Evolutionary conservation across 768 basidiomycete genomes (phyloP).

Genomic region (Mycena chlorophos): DNA sequence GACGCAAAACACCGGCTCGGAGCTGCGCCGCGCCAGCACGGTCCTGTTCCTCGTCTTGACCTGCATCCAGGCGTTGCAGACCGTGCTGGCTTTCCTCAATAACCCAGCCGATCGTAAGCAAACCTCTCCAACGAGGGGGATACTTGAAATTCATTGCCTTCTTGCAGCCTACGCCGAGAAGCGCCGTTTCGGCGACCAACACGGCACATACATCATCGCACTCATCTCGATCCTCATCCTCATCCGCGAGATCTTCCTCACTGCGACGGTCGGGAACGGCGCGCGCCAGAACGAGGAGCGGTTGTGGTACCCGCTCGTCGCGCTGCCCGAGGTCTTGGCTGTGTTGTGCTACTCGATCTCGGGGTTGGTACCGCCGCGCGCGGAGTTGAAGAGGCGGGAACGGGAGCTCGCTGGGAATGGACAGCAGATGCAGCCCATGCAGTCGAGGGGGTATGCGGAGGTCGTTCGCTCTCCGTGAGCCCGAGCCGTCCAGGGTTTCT

Average conservation of each 20-base stretch:
- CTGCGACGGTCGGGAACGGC: constrained; percentile 22
- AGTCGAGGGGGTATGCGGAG: too few relatives aligned
- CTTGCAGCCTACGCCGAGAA: constrained; percentile 4
- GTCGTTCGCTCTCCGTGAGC: too few relatives aligned
- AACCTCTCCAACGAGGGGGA: background rate
- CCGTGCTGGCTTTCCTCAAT: constrained; percentile 16
- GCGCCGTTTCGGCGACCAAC: constrained; percentile 27
- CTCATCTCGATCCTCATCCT: constrained; percentile 28
- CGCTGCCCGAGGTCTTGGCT: constrained; percentile 32
- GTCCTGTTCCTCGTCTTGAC: constrained; percentile 41
- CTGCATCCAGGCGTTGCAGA: constrained; percentile 33
- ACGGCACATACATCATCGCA: constrained; percentile 34
- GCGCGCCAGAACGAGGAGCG: constrained; percentile 28
- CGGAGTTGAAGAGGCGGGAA: background rate
- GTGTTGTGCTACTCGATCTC: constrained; percentile 29
- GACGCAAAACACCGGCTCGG: constrained; percentile 19
- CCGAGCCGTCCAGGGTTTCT: too few relatives aligned
- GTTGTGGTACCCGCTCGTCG: constrained; percentile 35
- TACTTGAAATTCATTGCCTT: constrained; percentile 1
- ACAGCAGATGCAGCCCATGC: too few relatives aligned
- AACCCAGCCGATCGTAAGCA: background rate
- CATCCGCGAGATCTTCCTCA: constrained; percentile 31
- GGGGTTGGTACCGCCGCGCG: constrained; percentile 31
- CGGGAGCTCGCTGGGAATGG: too few relatives aligned
- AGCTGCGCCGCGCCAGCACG: constrained; percentile 35